A percentile compares a stretch with the other conserved stretches of the same genome.
These are phyloP conservation scores for Aurantiochytrium sp. DNA, from an alignment of 108 stramenopile species.

Conservation along the genomic window DNA sequence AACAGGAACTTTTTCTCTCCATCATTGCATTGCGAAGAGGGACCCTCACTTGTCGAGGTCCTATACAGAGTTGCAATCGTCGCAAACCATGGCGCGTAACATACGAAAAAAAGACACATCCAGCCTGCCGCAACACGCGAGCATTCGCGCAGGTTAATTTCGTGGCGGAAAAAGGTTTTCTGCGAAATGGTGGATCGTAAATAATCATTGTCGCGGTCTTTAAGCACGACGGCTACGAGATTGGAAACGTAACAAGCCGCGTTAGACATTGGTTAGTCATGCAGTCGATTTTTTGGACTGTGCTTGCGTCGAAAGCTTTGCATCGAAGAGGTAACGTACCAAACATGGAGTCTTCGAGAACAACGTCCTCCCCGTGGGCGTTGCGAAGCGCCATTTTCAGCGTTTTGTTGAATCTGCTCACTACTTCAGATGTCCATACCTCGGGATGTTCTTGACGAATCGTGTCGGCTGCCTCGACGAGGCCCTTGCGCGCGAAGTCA, in stretches of 20 bases:
- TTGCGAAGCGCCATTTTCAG: background rate
- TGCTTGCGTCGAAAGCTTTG: too few relatives aligned
- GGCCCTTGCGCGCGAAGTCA: background rate
- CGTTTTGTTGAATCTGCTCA: background rate
- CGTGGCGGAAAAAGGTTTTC: background rate
- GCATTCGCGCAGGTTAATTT: background rate
- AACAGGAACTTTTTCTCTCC: background rate
- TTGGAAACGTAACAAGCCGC: too few relatives aligned
- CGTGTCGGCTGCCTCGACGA: background rate
- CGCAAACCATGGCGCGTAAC: conserved; percentile 2
- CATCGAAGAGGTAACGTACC: background rate
- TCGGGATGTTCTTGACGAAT: background rate
- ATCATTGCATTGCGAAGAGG: background rate
- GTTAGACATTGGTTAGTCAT: too few relatives aligned
- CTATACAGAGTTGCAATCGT: background rate
- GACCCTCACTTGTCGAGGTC: background rate
- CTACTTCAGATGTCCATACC: background rate
- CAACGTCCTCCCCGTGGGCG: background rate
- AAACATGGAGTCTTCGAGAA: background rate
- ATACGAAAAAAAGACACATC: background rate
- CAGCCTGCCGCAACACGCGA: background rate
- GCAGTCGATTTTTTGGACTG: too few relatives aligned
- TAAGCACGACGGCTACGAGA: background rate
- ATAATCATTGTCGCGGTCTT: background rate
- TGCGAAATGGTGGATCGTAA: background rate